A percentile compares a stretch with the other conserved stretches of the same genome.
phyloP scores from a whole-genome alignment of 2,329 filamentous ascomycete genomes.

The Cladosporium phlei region DNA sequence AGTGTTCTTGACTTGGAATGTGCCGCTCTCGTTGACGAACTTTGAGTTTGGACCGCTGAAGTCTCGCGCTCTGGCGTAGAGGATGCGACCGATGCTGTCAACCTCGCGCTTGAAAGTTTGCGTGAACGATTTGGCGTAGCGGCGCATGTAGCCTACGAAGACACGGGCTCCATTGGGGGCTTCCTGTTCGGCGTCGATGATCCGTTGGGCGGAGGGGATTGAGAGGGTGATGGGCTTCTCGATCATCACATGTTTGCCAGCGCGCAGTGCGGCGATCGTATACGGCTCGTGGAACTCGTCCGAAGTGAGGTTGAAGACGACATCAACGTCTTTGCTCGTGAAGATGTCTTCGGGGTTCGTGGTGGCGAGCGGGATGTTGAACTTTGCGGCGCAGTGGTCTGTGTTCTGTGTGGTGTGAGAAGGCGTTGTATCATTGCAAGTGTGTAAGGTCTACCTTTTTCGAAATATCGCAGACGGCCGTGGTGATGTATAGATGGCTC shows the following conservation, averaged over 20 bases:
- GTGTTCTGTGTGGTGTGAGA: constrained; percentile 18
- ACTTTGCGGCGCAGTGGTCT: constrained; percentile 37
- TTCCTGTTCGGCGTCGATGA: constrained; percentile 47
- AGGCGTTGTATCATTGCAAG: constrained; percentile 17
- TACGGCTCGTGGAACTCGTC: constrained; percentile 54
- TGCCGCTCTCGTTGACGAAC: constrained; percentile 48
- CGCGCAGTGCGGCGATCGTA: constrained; percentile 47
- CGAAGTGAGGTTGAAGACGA: constrained; percentile 51
- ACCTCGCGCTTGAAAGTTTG: constrained; percentile 52
- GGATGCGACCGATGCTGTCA: constrained; percentile 46
- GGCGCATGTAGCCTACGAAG: constrained; percentile 58
- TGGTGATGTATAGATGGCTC: constrained; percentile 42
- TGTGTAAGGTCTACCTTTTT: constrained; percentile 23
- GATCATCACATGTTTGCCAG: constrained; percentile 54
- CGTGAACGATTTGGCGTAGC: constrained; percentile 55
- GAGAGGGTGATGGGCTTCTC: constrained; percentile 56
- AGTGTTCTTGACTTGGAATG: constrained; percentile 41
- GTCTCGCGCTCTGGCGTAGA: constrained; percentile 52
- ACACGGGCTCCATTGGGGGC: constrained; percentile 41
- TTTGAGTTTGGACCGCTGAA: constrained; percentile 52
- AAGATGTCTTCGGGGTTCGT: constrained; percentile 41
- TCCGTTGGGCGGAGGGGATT: constrained; percentile 41
- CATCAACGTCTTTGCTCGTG: constrained; percentile 42
- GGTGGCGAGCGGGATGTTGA: constrained; percentile 32
- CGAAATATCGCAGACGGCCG: constrained; percentile 51